These are phyloP conservation scores for Ophiocordyceps australis DNA, from an alignment of 2,329 filamentous ascomycete species.

Conservation along the genomic window DNA sequence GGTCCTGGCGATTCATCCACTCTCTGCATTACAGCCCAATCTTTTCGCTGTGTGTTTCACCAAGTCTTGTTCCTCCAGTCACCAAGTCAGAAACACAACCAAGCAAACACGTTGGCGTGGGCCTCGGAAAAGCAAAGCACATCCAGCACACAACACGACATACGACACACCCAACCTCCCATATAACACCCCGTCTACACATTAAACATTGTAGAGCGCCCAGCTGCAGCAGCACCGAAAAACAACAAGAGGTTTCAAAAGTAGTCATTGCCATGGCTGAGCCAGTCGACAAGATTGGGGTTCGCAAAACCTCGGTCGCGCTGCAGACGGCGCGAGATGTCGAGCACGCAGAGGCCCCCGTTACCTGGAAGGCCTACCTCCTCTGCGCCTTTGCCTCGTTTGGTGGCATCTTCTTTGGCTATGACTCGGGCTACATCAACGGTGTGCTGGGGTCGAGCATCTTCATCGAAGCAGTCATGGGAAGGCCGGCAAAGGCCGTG, in stretches of 20 bases:
- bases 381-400: conserved; percentile 55
- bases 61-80: no score
- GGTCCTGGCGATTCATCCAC: no score
- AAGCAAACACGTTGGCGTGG: no score
- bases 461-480: conserved; percentile 34
- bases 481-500: conserved; percentile 13
- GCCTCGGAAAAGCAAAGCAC: no score
- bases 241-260: neutral
- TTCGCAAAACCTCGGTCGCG: conserved; percentile 9
- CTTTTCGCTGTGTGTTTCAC: no score
- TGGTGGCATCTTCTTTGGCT: conserved; percentile 62
- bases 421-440: conserved; percentile 62
- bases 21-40: no score
- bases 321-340: conserved; percentile 30
- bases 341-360: conserved; percentile 45
- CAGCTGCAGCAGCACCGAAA: neutral
- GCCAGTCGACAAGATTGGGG: conserved; percentile 5
- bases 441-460: conserved; percentile 34
- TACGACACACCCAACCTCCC: neutral
- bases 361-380: conserved; percentile 50
- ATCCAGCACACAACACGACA: no score
- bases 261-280: conserved; percentile 7
- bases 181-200: neutral
- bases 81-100: no score
- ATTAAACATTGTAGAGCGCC: neutral